phyloP scores from a whole-genome alignment of 2,329 filamentous ascomycete species.

The Waltergamsia citrina region DNA sequence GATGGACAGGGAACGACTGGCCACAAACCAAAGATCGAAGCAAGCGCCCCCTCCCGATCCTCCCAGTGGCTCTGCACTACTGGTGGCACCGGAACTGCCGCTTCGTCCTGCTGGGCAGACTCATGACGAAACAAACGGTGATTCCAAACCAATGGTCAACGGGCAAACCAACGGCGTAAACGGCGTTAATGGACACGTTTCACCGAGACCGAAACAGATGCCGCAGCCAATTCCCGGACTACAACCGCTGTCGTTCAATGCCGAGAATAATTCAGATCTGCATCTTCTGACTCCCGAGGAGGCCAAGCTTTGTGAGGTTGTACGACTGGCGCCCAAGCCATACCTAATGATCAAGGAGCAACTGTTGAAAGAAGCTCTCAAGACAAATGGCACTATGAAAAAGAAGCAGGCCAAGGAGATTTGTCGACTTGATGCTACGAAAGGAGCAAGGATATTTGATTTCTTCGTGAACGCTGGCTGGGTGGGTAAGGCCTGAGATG shows the following conservation, averaged over 20 bases:
- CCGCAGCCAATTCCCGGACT: conserved; percentile 51
- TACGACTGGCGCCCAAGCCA: conserved; percentile 84
- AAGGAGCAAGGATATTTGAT: conserved; percentile 81
- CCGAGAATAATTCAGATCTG: conserved; percentile 70
- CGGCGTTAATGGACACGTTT: conserved; percentile 21
- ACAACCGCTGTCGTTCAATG: conserved; percentile 56
- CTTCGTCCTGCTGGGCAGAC: conserved; percentile 36
- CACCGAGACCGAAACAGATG: conserved; percentile 38
- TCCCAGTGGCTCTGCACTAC: conserved; percentile 62
- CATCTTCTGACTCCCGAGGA: conserved; percentile 83
- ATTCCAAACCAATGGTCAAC: conserved; percentile 43
- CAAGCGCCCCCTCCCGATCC: conserved; percentile 59
- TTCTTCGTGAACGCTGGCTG: conserved; percentile 91
- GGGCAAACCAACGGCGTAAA: conserved; percentile 33
- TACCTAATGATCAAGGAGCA: conserved; percentile 93
- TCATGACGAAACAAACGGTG: conserved; percentile 31
- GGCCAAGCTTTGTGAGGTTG: conserved; percentile 71
- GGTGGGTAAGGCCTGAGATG: conserved; percentile 65
- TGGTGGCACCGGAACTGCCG: conserved; percentile 73
- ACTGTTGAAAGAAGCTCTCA: conserved; percentile 82
- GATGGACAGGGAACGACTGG: conserved; percentile 73
- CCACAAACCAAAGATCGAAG: conserved; percentile 59
- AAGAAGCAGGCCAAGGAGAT: conserved; percentile 91
- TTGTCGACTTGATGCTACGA: conserved; percentile 73
- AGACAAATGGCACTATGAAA: conserved; percentile 78